phyloP scores from a whole-genome alignment of 306 rosid species.

The Neltuma alba region DNA sequence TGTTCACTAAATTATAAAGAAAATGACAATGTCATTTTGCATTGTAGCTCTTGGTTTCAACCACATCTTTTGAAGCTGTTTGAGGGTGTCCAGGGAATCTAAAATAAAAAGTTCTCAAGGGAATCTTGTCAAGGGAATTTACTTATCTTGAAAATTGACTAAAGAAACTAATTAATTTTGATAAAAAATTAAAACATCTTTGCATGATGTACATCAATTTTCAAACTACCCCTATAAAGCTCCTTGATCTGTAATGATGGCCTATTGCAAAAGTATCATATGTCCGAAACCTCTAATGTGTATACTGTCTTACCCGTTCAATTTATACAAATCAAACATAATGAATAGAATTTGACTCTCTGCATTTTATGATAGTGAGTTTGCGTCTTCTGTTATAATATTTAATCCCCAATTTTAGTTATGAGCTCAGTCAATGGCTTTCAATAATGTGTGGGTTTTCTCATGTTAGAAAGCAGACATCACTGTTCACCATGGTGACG shows the following conservation, averaged over 20 bases:
- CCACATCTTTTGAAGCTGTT: neutral
- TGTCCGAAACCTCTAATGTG: neutral
- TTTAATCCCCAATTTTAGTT: neutral
- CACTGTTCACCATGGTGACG: conserved; percentile 19
- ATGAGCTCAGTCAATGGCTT: neutral
- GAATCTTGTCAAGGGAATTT: neutral
- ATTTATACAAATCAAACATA: neutral
- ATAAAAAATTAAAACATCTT: neutral
- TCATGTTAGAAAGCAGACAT: neutral
- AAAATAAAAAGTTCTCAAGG: neutral
- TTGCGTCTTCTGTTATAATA: neutral
- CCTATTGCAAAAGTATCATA: neutral
- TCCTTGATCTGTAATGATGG: neutral
- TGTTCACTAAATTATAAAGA: neutral
- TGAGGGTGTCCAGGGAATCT: neutral
- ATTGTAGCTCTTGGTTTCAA: neutral
- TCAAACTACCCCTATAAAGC: neutral
- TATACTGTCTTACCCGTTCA: neutral
- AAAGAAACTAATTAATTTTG: neutral
- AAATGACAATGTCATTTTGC: neutral
- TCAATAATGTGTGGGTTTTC: neutral
- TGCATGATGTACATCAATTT: neutral
- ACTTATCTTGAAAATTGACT: neutral
- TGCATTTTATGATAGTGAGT: neutral
- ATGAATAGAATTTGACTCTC: neutral